Evolutionary conservation across 73 alveolate species (phyloP), one percentile per base, ranked within the genome.

Genomic region (Effrenium voratum): DNA sequence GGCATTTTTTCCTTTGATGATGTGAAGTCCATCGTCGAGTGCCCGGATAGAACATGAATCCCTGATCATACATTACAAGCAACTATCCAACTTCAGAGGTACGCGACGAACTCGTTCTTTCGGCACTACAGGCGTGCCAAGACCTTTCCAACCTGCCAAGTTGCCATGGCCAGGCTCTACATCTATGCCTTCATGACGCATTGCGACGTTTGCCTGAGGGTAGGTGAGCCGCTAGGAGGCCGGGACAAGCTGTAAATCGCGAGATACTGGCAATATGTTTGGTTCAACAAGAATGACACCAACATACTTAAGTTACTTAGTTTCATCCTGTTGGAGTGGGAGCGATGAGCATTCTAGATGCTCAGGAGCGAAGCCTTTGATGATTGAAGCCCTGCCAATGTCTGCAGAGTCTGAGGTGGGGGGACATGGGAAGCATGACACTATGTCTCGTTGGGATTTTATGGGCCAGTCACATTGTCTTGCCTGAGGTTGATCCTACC

Each of bases 1-100:
- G 96, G 96, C 87, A 90, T 90, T 41, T 90, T 90, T 75, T 90
- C 96, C 52, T 90, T 90, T n/a, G 96, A 90, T 43, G 96, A 90
- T 45, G 96, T 90, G 86, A 66, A 73, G 73, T 63, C 96, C 59
- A 90, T 90, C 55, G 96, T 90, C 43, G 96, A 90, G 96, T 90
- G 96, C 85, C n/a, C 84, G 34, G 22, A 36, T 36, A 38, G 13
- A 68, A 68, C 19, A 24, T 30, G 3, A 70, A 70, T 16, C 43
- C 2, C 30, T 5, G 12, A 34, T 70, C 43, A 13, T 34, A 70
- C 4, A 73, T 28, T 0, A 10, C 15, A 12, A 10, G 83, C 16
- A 6, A 16, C 46, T 34, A 19, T 38, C 26, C 26, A 19, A 30
- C 46, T 72, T 72, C 10, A 8, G 45, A 87, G 96, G 96, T 90